Evolutionary conservation across 306 rosid genomes (phyloP), one percentile per base, ranked within the genome.

Genomic region (Cicer yamashitae): DNA sequence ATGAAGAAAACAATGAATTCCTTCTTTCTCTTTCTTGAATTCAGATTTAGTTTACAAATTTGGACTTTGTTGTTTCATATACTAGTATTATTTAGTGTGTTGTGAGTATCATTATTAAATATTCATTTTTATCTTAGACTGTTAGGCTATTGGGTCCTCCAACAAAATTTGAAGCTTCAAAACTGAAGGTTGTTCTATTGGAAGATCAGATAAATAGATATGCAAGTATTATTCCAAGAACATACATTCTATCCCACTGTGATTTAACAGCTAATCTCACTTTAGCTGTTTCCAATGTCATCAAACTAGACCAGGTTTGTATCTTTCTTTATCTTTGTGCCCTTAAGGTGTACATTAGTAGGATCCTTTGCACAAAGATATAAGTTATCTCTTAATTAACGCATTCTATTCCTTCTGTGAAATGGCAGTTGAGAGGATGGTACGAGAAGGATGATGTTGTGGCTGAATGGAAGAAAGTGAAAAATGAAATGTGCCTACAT

Each of bases 391-490:
- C 10, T 59, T 63, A 41, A 22, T 3, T 34, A 8, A 69, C 7
- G 13, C 37, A 62, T 82, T 61, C 30, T 10, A 39, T 63, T 7
- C 69, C 18, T 58, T 54, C 7, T 48, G 64, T 72, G 70, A 73
- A 70, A 12, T 73, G 83, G 64, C 87, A 94, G 98, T 79, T 94
- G 81, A 88, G 85, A 84, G 97, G 98, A 47, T 94, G 98, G 98
- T 91, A 94, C 20, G 87, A 84, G 71, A 91, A 88, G 87, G 98
- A 94, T 77, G 98, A 94, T 79, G 97, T 94, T 74, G 97, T 94
- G 43, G 98, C 97, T 22, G 98, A 91, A 81, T 94, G 98, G 98
- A 94, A 94, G 89, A 90, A 86, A 80, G 98, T 94, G 74, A 86
- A 87, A 48, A 90, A 86, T 57, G 96, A 94, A 71, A 83, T 91